Conservation (phyloP, 2,329 filamentous ascomycete species). For the Epichloe sylvatica region DNA sequence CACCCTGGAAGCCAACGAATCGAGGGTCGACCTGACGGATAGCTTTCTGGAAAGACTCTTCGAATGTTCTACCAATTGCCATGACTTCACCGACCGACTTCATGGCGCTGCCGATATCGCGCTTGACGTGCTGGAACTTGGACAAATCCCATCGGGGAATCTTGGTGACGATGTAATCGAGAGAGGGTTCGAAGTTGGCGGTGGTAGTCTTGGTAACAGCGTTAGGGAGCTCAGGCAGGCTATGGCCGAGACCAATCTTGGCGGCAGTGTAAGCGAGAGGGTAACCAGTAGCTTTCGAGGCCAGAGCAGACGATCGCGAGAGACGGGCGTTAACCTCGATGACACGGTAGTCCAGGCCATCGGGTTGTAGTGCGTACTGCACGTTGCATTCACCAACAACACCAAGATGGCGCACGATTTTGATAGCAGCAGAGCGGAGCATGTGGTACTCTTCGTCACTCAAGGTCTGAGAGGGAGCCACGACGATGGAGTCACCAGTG, state of each 20-base stretch:
- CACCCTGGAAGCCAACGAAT: conserved; percentile 87
- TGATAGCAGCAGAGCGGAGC: conserved; percentile 93
- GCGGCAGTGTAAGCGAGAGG: conserved; percentile 93
- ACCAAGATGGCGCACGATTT: conserved; percentile 92
- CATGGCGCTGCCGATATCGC: conserved; percentile 95
- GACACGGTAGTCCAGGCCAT: conserved; percentile 93
- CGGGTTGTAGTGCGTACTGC: conserved; percentile 91
- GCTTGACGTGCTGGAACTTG: conserved; percentile 98
- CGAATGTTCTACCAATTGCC: conserved; percentile 96
- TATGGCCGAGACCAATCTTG: conserved; percentile 95
- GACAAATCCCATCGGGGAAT: conserved; percentile 96
- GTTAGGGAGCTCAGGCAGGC: conserved; percentile 87
- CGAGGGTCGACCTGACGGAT: conserved; percentile 91
- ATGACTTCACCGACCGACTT: conserved; percentile 99
- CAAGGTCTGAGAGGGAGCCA: conserved; percentile 90
- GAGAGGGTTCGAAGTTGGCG: conserved; percentile 92
- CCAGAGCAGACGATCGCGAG: conserved; percentile 89
- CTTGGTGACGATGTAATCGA: conserved; percentile 98
- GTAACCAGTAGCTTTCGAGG: conserved; percentile 96
- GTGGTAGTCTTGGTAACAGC: conserved; percentile 98
- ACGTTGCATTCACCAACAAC: conserved; percentile 98
- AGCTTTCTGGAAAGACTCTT: conserved; percentile 98
- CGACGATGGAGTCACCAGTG: conserved; percentile 96
- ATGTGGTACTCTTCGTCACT: conserved; percentile 99
- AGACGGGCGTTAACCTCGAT: conserved; percentile 99